Evolutionary conservation across 2,329 filamentous ascomycete genomes (phyloP).

Genomic region (Nakataea oryzae): DNA sequence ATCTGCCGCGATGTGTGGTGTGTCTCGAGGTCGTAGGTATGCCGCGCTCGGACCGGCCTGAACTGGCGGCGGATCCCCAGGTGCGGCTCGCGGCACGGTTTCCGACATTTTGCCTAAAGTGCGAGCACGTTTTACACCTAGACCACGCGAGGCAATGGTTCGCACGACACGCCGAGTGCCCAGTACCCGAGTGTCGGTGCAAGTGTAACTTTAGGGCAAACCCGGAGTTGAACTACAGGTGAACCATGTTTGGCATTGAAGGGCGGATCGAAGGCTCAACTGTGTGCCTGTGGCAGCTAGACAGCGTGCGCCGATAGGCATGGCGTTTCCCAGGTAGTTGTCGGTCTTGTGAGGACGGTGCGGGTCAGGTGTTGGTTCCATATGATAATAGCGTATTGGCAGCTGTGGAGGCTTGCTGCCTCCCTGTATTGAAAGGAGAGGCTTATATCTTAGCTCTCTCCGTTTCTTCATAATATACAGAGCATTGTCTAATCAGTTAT

Average conservation of each 20-base stretch:
- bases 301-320: too few species aligned
- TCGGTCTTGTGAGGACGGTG: too few species aligned
- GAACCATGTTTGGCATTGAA: background rate
- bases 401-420: background rate
- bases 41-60: conserved; percentile 48
- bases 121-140: conserved; percentile 57
- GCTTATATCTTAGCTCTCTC: too few species aligned
- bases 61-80: conserved; percentile 35
- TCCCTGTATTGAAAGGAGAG: too few species aligned
- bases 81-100: conserved; percentile 43
- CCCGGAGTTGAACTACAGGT: conserved; percentile 45
- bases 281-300: too few species aligned
- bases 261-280: too few species aligned
- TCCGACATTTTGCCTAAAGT: conserved; percentile 59
- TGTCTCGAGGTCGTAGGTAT: conserved; percentile 58
- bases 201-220: conserved; percentile 52
- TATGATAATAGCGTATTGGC: background rate
- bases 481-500: too few species aligned
- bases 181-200: conserved; percentile 58
- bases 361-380: background rate
- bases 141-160: conserved; percentile 62
- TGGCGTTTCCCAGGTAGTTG: too few species aligned
- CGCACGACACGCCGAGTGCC: conserved; percentile 52
- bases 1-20: conserved; percentile 56
- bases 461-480: too few species aligned